Evolutionary conservation across 371 early-diverging fungal genomes (phyloP).

Genomic region (Lichtheimia ramosa): DNA sequence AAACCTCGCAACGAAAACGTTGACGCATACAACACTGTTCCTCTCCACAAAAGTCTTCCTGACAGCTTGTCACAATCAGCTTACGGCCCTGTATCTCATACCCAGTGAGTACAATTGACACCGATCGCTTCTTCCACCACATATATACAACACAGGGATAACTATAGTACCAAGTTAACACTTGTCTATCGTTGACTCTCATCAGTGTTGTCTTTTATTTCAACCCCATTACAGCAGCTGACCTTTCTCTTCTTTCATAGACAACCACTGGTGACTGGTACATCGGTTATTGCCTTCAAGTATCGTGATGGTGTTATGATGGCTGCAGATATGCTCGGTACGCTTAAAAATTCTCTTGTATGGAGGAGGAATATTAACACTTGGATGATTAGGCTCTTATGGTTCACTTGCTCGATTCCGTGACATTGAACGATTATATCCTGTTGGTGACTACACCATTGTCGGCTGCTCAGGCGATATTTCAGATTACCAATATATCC

Average conservation of each 20-base stretch:
- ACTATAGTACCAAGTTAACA: neutral
- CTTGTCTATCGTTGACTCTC: neutral
- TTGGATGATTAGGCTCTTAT: slow-evolving; percentile 77
- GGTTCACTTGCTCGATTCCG: slow-evolving; percentile 96
- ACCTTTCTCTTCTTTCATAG: slow-evolving; percentile 29
- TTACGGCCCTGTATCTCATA: slow-evolving; percentile 59
- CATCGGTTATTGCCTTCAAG: slow-evolving; percentile 94
- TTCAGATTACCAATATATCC: slow-evolving; percentile 92
- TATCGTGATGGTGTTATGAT: slow-evolving; percentile 98
- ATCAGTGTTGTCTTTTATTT: neutral
- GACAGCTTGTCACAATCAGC: slow-evolving; percentile 39
- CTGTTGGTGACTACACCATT: slow-evolving; percentile 82
- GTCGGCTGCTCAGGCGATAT: slow-evolving; percentile 95
- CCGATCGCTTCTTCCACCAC: neutral
- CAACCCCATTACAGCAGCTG: neutral
- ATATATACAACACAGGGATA: neutral
- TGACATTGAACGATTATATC: slow-evolving; percentile 83
- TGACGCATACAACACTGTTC: slow-evolving; percentile 65
- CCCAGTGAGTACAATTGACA: slow-evolving; percentile 47
- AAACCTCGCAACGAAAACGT: slow-evolving; percentile 69
- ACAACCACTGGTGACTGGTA: slow-evolving; percentile 93
- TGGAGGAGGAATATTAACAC: too few species aligned
- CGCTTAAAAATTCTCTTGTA: neutral
- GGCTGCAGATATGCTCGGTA: slow-evolving; percentile 94
- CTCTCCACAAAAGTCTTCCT: slow-evolving; percentile 45